These are phyloP conservation scores for Syzygium oleosum DNA, from an alignment of 345 rosid genomes.

Conservation along the genomic window DNA sequence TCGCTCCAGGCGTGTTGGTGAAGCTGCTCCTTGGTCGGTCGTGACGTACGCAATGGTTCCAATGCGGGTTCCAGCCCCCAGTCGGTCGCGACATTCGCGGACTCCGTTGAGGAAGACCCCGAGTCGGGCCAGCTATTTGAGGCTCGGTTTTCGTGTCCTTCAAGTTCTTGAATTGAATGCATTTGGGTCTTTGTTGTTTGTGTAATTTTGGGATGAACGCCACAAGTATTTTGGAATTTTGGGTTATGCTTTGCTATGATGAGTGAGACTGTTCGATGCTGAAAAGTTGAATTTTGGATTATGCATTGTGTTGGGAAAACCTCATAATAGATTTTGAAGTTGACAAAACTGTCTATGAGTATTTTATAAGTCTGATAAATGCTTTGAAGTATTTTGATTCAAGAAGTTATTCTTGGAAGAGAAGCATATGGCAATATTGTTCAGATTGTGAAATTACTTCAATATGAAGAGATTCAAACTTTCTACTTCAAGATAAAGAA, in stretches of 20 bases:
- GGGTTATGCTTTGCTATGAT: not conserved
- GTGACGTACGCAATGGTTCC: conserved; percentile 18
- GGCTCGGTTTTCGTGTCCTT: conserved; percentile 15
- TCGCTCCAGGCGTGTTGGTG: conserved; percentile 1
- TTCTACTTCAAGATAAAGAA: too few species aligned
- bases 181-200: not conserved
- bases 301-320: not conserved
- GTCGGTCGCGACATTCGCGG: conserved; percentile 5
- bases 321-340: too few species aligned
- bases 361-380: too few species aligned
- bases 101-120: conserved; percentile 26
- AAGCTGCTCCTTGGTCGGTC: conserved; percentile 6
- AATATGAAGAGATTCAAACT: too few species aligned
- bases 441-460: too few species aligned
- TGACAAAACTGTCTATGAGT: too few species aligned
- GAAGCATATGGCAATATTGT: too few species aligned
- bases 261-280: not conserved
- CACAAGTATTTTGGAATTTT: not conserved
- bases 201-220: not conserved
- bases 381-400: too few species aligned
- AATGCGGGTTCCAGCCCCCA: conserved; percentile 28
- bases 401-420: too few species aligned
- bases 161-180: not conserved
- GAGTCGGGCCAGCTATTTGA: conserved; percentile 48
- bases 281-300: not conserved